Conservation (phyloP, 331 rosid species). For the Rhamnella rubrinervis region DNA sequence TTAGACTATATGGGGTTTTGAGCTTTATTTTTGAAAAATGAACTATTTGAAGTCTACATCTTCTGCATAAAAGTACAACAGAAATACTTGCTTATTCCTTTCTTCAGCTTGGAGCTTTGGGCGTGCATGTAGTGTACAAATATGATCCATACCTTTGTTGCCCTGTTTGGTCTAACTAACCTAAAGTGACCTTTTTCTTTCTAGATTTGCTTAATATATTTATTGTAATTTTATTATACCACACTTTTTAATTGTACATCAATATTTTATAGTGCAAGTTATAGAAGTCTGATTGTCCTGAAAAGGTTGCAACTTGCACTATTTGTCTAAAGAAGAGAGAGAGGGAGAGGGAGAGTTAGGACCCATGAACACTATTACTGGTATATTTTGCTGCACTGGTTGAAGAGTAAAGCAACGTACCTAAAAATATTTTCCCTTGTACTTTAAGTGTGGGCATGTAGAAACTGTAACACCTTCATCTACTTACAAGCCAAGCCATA, state of each 20-base stretch:
- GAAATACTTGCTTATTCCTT: constrained; percentile 17
- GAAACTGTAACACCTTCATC: constrained; percentile 75
- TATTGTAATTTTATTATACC: not conserved
- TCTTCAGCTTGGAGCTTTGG: constrained; percentile 28
- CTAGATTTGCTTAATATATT: not conserved
- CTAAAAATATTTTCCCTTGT: constrained; percentile 51
- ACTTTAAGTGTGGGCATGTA: constrained; percentile 79
- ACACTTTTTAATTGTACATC: not conserved
- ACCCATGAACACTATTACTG: constrained; percentile 22
- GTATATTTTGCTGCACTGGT: constrained; percentile 27
- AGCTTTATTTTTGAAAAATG: not conserved
- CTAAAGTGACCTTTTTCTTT: constrained; percentile 19
- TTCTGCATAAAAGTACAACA: constrained; percentile 24
- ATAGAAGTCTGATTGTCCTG: not conserved
- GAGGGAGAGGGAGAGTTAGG: not conserved
- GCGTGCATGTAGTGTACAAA: constrained; percentile 35
- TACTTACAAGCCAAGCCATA: constrained; percentile 95
- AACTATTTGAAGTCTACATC: constrained; percentile 20
- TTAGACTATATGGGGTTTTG: too few species aligned
- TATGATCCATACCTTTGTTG: constrained; percentile 32
- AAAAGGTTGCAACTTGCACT: constrained; percentile 17
- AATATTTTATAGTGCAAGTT: not conserved
- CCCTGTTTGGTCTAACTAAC: constrained; percentile 64
- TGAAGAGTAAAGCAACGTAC: constrained; percentile 86
- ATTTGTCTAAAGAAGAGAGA: constrained; percentile 3